Evolutionary conservation across 2,329 filamentous ascomycete genomes (phyloP).

Genomic region (Drechslerella coelobrocha): DNA sequence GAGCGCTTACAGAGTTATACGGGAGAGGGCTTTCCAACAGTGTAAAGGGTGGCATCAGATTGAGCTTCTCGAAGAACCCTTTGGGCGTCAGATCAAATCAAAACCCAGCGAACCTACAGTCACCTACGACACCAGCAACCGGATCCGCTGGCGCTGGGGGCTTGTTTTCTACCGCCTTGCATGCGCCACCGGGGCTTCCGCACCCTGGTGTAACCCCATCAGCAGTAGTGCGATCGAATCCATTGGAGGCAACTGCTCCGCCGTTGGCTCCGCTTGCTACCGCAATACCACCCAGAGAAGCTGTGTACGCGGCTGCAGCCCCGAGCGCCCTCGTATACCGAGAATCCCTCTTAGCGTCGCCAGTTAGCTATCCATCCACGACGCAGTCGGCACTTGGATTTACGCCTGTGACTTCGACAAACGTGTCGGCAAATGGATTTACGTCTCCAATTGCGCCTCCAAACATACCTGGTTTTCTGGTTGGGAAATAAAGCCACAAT

Average conservation of each 20-base stretch:
- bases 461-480: slow-evolving; percentile 44
- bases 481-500: slow-evolving; percentile 29
- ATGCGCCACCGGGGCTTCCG: slow-evolving; percentile 49
- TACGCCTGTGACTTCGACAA: slow-evolving; percentile 35
- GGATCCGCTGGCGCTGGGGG: slow-evolving; percentile 23
- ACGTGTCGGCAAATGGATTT: slow-evolving; percentile 37
- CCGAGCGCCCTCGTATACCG: slow-evolving; percentile 29
- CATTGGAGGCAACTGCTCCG: slow-evolving; percentile 24
- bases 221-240: slow-evolving; percentile 32
- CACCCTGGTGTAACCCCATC: slow-evolving; percentile 45
- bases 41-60: slow-evolving; percentile 88
- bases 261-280: slow-evolving; percentile 29
- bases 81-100: slow-evolving; percentile 78
- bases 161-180: slow-evolving; percentile 45
- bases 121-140: slow-evolving; percentile 35
- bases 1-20: slow-evolving; percentile 86
- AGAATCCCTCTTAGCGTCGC: slow-evolving; percentile 40
- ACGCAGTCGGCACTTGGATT: slow-evolving; percentile 44
- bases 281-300: slow-evolving; percentile 28
- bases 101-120: slow-evolving; percentile 59
- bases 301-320: slow-evolving; percentile 19
- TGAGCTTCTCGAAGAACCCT: slow-evolving; percentile 98
- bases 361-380: slow-evolving; percentile 33
- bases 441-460: slow-evolving; percentile 42
- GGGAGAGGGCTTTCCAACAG: slow-evolving; percentile 87